A percentile compares a stretch with the other conserved stretches of the same genome.
phyloP scores from a whole-genome alignment of 2,329 filamentous ascomycete genomes.

The Monosporascus ibericus region DNA sequence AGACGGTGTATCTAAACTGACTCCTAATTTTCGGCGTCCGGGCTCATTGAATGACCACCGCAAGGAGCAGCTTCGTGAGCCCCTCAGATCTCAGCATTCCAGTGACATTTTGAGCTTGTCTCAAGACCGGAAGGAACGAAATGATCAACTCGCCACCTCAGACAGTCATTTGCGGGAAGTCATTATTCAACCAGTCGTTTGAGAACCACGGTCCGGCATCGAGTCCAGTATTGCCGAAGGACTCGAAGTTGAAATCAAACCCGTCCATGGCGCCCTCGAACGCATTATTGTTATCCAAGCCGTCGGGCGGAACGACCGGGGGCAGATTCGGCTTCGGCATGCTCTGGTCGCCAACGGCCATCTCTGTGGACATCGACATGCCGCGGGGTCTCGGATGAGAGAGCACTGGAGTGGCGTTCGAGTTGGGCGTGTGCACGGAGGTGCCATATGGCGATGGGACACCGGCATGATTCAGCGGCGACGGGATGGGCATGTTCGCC shows the following conservation, averaged over 20 bases:
- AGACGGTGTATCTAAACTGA: no score
- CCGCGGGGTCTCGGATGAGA: slow-evolving; percentile 14
- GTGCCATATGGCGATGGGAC: slow-evolving; percentile 18
- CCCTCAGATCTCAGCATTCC: no score
- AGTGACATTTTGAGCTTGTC: no score
- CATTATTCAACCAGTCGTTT: slow-evolving; percentile 25
- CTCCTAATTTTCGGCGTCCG: no score
- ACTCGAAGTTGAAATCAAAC: slow-evolving; percentile 38
- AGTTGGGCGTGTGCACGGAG: slow-evolving; percentile 18
- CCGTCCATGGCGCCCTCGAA: slow-evolving; percentile 44
- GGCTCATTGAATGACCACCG: no score
- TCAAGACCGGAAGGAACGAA: background rate
- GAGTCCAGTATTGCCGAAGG: slow-evolving; percentile 32
- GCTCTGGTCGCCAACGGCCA: slow-evolving; percentile 18
- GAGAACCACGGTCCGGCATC: slow-evolving; percentile 27
- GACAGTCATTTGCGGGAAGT: slow-evolving; percentile 23
- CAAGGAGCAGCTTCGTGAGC: no score
- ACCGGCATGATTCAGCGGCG: slow-evolving; percentile 16
- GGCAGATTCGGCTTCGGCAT: slow-evolving; percentile 24
- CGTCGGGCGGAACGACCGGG: slow-evolving; percentile 27
- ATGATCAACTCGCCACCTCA: slow-evolving; percentile 6
- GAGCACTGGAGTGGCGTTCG: slow-evolving; percentile 11
- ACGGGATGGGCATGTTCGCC: slow-evolving; percentile 19
- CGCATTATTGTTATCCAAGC: slow-evolving; percentile 42
- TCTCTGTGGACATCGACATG: slow-evolving; percentile 17